These are phyloP conservation scores for Mimosa bimucronata DNA, from an alignment of 306 rosid species.

Conservation along the genomic window DNA sequence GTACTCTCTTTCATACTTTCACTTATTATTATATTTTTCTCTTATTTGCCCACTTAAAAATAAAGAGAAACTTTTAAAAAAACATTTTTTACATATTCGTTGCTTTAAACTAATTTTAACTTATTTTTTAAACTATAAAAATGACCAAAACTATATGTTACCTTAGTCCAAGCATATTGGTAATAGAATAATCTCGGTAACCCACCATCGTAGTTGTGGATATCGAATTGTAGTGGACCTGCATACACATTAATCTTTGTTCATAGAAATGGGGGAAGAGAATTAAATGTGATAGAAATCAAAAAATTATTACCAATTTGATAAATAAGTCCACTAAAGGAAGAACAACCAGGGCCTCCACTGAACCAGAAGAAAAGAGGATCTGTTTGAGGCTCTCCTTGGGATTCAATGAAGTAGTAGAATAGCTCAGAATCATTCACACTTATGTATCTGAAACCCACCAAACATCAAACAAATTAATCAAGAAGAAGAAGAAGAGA, in stretches of 20 bases:
- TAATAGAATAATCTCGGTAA: slow-evolving; percentile 29
- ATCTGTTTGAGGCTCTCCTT: not conserved
- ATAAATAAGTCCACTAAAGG: slow-evolving; percentile 25
- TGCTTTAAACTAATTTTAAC: too few species aligned
- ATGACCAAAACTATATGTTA: not conserved
- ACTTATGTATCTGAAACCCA: too few species aligned
- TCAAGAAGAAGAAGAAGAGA: too few species aligned
- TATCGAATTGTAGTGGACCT: slow-evolving; percentile 32
- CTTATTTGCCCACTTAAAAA: too few species aligned
- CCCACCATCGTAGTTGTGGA: slow-evolving; percentile 26
- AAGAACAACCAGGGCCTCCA: slow-evolving; percentile 39
- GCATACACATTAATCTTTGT: not conserved
- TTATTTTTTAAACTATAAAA: too few species aligned
- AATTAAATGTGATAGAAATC: too few species aligned
- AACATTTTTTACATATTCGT: too few species aligned
- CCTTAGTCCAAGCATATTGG: slow-evolving; percentile 39
- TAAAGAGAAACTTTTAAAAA: too few species aligned
- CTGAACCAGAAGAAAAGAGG: slow-evolving; percentile 38
- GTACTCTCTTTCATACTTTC: too few species aligned
- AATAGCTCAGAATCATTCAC: not conserved
- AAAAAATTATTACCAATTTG: not conserved
- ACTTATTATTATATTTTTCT: too few species aligned
- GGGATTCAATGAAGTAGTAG: slow-evolving; percentile 33
- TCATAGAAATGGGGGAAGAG: too few species aligned
- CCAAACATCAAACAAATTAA: too few species aligned